phyloP scores from a whole-genome alignment of 2,329 filamentous ascomycete species.

The Pseudogymnoascus sp. region DNA sequence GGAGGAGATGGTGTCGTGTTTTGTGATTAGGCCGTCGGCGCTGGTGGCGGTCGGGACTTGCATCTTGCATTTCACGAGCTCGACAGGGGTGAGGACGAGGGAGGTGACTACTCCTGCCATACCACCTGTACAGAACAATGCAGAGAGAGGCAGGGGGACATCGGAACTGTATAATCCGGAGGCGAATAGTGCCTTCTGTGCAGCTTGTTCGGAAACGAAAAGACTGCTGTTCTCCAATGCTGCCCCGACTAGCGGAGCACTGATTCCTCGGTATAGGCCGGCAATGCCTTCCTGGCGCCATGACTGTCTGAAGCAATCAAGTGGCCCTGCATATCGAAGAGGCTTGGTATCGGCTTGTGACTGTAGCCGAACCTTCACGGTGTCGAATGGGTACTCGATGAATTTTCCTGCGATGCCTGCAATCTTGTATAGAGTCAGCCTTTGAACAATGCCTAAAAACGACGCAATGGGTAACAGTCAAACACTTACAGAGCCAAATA shows the following conservation, averaged over 20 bases:
- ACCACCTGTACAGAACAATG: conserved; percentile 72
- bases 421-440: conserved; percentile 36
- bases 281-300: conserved; percentile 69
- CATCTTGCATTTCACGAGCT: conserved; percentile 97
- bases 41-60: conserved; percentile 56
- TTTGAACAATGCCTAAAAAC: neutral
- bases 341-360: conserved; percentile 84
- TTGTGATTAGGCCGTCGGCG: conserved; percentile 34
- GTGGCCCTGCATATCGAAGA: conserved; percentile 71
- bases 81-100: conserved; percentile 84
- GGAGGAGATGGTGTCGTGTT: conserved; percentile 53
- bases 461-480: neutral
- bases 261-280: conserved; percentile 80
- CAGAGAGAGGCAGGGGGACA: conserved; percentile 61
- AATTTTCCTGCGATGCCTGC: conserved; percentile 89
- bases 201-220: conserved; percentile 81
- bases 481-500: conserved; percentile 70
- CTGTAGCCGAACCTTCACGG: conserved; percentile 92
- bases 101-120: conserved; percentile 85
- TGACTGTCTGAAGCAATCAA: conserved; percentile 91
- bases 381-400: conserved; percentile 98
- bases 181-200: conserved; percentile 57
- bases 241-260: conserved; percentile 80
- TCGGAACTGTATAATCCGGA: conserved; percentile 41
- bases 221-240: conserved; percentile 87